Percentiles rank a stretch among this genome's conserved stretches.
Conservation (phyloP, 495 filamentous ascomycete species). For the Saxophila tyrrhenica region DNA sequence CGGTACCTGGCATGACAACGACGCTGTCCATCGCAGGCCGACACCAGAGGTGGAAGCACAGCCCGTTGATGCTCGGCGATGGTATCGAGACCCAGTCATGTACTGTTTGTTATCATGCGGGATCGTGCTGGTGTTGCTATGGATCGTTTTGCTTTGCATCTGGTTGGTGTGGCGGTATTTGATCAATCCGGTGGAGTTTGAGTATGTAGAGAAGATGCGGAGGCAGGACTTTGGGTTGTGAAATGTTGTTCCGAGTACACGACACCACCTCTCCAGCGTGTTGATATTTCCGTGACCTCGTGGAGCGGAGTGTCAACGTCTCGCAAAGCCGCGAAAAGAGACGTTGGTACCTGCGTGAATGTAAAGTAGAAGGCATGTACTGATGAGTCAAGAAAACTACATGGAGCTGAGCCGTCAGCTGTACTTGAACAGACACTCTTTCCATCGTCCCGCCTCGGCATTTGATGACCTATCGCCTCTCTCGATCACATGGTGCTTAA, state of each 20-base stretch:
- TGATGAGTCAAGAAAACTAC: too few species aligned
- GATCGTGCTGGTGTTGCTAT: neutral
- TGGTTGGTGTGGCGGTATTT: neutral
- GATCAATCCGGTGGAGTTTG: neutral
- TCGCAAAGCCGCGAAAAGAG: too few species aligned
- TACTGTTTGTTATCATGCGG: neutral
- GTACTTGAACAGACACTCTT: too few species aligned
- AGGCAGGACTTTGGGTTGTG: neutral
- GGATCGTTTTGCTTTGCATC: neutral
- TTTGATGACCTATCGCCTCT: too few species aligned
- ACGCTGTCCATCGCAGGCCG: neutral
- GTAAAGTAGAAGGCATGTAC: too few species aligned
- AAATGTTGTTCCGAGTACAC: neutral
- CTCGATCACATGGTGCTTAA: too few species aligned
- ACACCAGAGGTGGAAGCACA: neutral
- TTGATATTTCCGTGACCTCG: too few species aligned
- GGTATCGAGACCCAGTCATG: neutral
- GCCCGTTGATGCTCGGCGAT: neutral
- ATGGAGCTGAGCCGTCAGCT: too few species aligned
- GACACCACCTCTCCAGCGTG: too few species aligned
- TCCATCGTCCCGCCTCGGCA: too few species aligned
- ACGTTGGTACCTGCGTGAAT: too few species aligned
- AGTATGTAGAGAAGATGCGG: neutral
- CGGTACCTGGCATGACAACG: neutral
- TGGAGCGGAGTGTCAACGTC: too few species aligned